Percentiles rank a stretch among this genome's conserved stretches.
Evolutionary conservation across 306 rosid genomes (phyloP).

Genomic region (Quercus wislizeni): DNA sequence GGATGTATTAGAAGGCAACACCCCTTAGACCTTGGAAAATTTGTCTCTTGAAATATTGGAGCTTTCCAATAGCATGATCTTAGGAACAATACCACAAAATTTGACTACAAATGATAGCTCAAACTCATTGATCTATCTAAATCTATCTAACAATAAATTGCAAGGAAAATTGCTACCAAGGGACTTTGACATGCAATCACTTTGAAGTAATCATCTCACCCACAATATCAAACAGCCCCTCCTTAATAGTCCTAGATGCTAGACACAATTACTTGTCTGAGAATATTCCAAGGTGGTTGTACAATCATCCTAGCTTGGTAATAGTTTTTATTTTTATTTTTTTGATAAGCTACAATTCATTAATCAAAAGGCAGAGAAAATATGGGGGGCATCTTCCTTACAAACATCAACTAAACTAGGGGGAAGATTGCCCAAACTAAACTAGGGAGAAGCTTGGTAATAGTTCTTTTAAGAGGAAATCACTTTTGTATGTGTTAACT

Average conservation of each 20-base stretch:
- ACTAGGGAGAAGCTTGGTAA: too few species aligned
- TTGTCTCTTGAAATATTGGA: neutral
- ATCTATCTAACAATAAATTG: neutral
- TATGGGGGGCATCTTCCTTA: too few species aligned
- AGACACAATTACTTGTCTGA: neutral
- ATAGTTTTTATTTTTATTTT: neutral
- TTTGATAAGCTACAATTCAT: too few species aligned
- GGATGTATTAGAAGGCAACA: neutral
- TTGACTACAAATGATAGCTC: neutral
- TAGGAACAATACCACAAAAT: neutral
- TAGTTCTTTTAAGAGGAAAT: too few species aligned
- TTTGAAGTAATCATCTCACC: neutral
- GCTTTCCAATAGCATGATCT: neutral
- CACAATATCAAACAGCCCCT: neutral
- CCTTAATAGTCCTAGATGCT: neutral
- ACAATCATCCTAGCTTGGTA: neutral
- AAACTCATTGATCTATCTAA: neutral
- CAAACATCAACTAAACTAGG: too few species aligned
- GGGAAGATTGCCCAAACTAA: too few species aligned
- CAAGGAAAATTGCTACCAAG: neutral
- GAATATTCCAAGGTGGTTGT: neutral
- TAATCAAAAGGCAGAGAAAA: too few species aligned
- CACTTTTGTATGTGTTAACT: too few species aligned
- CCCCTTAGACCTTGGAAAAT: neutral
- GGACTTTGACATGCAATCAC: neutral